Conservation (phyloP, 1,284 basidiomycete genomes). For the Anthracocystis panici-leucophaei region DNA sequence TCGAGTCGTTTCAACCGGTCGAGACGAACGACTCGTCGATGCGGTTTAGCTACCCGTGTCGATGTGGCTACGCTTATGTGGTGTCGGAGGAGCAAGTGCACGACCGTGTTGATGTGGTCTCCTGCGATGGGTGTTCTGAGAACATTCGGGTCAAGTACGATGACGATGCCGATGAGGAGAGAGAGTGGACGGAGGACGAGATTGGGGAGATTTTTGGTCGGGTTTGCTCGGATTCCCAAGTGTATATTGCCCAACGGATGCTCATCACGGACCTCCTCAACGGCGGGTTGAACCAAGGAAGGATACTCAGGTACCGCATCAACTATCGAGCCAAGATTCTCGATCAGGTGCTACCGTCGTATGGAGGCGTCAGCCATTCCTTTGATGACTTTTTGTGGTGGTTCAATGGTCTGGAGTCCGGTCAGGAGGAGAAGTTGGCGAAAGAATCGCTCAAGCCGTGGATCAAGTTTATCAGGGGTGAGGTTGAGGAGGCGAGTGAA, state of each 20-base stretch:
- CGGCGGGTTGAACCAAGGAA: conserved; percentile 10
- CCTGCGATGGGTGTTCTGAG: conserved; percentile 48
- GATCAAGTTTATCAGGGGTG: conserved; percentile 23
- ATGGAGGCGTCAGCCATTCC: conserved; percentile 45
- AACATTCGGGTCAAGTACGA: conserved; percentile 40
- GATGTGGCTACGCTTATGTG: conserved; percentile 33
- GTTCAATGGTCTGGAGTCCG: conserved; percentile 8
- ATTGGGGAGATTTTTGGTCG: conserved; percentile 29
- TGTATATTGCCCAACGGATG: conserved; percentile 48
- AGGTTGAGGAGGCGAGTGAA: conserved; percentile 10
- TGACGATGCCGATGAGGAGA: conserved; percentile 12
- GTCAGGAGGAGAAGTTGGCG: conserved; percentile 8
- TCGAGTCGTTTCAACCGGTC: conserved; percentile 31
- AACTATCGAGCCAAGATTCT: conserved; percentile 29
- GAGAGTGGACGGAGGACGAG: conserved; percentile 3
- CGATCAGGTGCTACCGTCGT: conserved; percentile 15
- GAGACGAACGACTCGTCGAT: conserved; percentile 4
- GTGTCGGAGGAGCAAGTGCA: conserved; percentile 30
- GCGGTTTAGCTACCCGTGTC: conserved; percentile 33
- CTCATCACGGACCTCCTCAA: conserved; percentile 32
- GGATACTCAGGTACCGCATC: conserved; percentile 43
- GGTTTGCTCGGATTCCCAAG: conserved; percentile 45
- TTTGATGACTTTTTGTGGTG: conserved; percentile 52
- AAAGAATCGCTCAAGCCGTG: conserved; percentile 30
- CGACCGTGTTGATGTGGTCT: conserved; percentile 25